Evolutionary conservation across 495 filamentous ascomycete genomes (phyloP), one percentile per base, ranked within the genome.

Genomic region (Aspergillus kassunensis): DNA sequence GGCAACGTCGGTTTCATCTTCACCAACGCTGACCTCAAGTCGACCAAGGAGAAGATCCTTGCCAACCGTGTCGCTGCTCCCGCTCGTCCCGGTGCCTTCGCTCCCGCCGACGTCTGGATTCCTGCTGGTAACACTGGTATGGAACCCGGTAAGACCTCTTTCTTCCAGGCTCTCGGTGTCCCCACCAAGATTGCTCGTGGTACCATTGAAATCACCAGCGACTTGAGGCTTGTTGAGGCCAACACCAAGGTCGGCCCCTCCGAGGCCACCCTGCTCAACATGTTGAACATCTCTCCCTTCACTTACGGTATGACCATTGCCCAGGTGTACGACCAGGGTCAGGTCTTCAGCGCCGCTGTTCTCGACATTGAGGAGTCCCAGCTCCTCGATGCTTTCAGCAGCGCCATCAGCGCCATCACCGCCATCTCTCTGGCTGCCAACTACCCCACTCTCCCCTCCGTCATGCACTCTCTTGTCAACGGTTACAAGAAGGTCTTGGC

Each of bases 111-210:
- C 69, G 92, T 85, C 64, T 97, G 78, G 78, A 75, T 98, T 54
- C 93, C 93, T 44, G 93, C 90, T 56, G 92, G 93, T 76, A 98
- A 96, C 83, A 99, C 95, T 58, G 93, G 93, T 80, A 99, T 99
- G 93, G 93, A 99, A 75, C 93, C 93, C 70, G 93, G 93, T 77
- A 99, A 99, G 87, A 99, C 93, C 63, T 96, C 93, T 63, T 99
- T 99, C 91, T 99, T 99, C 90, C 93, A 99, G 83, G 93, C 93
- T 68, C 95, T 99, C 72, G 93, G 93, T 88, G 90, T 99, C 74
- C 93, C 93, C 70, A 99, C 93, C 80, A 99, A 99, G 88, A 99
- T 99, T 77, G 93, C 93, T 66, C 95, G 93, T 95, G 93, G 93
- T 91, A 99, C 93, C 79, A 97, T 99, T 72, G 93, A 99, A 91